A percentile compares a stretch with the other conserved stretches of the same genome.
Evolutionary conservation across 2,329 filamentous ascomycete genomes (phyloP).

Genomic region (Trichoderma oligosporum): DNA sequence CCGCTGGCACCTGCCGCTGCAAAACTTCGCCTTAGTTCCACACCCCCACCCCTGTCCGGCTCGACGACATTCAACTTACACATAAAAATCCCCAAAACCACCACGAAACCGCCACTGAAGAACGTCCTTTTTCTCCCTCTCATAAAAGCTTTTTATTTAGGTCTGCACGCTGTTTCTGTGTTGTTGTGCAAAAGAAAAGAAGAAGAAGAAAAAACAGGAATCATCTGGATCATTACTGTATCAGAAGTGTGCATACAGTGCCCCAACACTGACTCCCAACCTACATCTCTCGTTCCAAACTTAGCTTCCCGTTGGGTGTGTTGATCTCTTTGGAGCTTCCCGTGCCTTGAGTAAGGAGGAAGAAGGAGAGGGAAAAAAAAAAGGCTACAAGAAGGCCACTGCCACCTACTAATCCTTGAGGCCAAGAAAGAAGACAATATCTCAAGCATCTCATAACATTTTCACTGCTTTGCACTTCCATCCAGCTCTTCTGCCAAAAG

Average conservation of each 20-base stretch:
- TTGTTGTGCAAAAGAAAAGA: not conserved
- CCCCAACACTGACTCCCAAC: not conserved
- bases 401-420: not conserved
- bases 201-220: not conserved
- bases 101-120: constrained; percentile 15
- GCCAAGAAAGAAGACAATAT: not conserved
- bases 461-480: too few species aligned
- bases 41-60: constrained; percentile 15
- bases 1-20: constrained; percentile 2
- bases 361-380: not conserved
- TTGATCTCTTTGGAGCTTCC: too few species aligned
- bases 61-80: constrained; percentile 15
- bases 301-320: not conserved
- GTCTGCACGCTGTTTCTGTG: not conserved
- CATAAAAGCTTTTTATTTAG: not conserved
- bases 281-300: not conserved
- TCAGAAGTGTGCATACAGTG: not conserved
- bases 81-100: constrained; percentile 18
- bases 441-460: not conserved
- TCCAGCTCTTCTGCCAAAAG: not conserved
- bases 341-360: not conserved
- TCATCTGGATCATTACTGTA: not conserved
- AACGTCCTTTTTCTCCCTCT: not conserved
- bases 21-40: constrained; percentile 8
- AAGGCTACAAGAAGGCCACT: not conserved